These are phyloP conservation scores for Hymenoscyphus linearis DNA, from an alignment of 2,329 filamentous ascomycete species.

Conservation along the genomic window DNA sequence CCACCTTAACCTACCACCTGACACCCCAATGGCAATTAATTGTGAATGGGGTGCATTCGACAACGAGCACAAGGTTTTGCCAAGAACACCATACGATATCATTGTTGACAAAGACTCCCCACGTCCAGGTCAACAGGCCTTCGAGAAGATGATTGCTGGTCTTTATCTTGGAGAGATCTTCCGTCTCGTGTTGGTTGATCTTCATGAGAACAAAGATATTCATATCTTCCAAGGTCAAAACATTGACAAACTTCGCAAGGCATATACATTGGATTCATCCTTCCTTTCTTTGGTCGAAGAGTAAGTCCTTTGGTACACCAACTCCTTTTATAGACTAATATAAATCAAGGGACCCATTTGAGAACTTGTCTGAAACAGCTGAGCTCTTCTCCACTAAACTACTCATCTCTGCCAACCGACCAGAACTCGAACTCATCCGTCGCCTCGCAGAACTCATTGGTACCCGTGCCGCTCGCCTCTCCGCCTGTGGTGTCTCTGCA, in stretches of 20 bases:
- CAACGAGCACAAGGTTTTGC: constrained; percentile 84
- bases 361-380: constrained; percentile 85
- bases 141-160: constrained; percentile 97
- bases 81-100: constrained; percentile 78
- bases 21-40: constrained; percentile 90
- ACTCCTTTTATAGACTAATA: constrained; percentile 17
- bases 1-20: constrained; percentile 79
- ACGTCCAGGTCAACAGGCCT: constrained; percentile 87
- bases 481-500: constrained; percentile 88
- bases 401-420: constrained; percentile 60
- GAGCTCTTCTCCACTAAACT: constrained; percentile 78
- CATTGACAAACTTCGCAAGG: constrained; percentile 71
- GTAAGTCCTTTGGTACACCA: constrained; percentile 40
- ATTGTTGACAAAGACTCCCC: constrained; percentile 88
- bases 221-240: constrained; percentile 82
- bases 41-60: constrained; percentile 98
- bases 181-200: constrained; percentile 77
- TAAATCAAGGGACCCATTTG: constrained; percentile 72
- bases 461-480: constrained; percentile 86
- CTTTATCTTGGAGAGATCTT: constrained; percentile 94
- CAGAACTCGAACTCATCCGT: constrained; percentile 85
- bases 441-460: constrained; percentile 90
- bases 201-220: constrained; percentile 71
- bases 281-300: constrained; percentile 93
- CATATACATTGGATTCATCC: constrained; percentile 86